These are phyloP conservation scores for Coemansia sp. DNA, from an alignment of 192 early-diverging fungal genomes.

Conservation along the genomic window DNA sequence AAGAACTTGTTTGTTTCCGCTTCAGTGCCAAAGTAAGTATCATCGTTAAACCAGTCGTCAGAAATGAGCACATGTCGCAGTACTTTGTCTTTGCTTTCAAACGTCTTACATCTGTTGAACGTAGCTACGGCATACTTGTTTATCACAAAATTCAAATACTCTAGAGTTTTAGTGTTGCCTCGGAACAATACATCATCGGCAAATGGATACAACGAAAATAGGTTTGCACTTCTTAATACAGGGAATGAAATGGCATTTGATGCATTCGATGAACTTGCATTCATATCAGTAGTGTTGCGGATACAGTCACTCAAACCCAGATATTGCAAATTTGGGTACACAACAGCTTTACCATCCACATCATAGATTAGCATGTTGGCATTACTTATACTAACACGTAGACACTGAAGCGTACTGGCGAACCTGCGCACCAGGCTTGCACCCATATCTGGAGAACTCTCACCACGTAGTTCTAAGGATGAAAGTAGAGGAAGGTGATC, in stretches of 20 bases:
- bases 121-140: background rate
- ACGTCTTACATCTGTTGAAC: background rate
- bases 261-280: background rate
- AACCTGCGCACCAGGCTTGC: background rate
- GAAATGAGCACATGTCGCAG: background rate
- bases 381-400: background rate
- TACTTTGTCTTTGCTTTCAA: background rate
- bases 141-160: background rate
- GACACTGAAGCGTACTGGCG: background rate
- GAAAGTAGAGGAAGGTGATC: background rate
- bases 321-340: constrained; percentile 6
- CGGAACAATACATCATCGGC: constrained; percentile 10
- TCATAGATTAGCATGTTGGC: background rate
- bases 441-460: background rate
- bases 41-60: background rate
- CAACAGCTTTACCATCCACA: background rate
- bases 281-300: background rate
- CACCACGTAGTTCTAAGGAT: too few relatives aligned
- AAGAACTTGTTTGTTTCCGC: background rate
- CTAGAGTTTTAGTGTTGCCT: constrained; percentile 3
- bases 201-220: background rate
- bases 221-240: background rate
- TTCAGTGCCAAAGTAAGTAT: background rate
- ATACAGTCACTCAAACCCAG: background rate
- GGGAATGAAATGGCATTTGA: background rate